phyloP scores from a whole-genome alignment of 345 rosid genomes.

The Eucalyptus decipiens region DNA sequence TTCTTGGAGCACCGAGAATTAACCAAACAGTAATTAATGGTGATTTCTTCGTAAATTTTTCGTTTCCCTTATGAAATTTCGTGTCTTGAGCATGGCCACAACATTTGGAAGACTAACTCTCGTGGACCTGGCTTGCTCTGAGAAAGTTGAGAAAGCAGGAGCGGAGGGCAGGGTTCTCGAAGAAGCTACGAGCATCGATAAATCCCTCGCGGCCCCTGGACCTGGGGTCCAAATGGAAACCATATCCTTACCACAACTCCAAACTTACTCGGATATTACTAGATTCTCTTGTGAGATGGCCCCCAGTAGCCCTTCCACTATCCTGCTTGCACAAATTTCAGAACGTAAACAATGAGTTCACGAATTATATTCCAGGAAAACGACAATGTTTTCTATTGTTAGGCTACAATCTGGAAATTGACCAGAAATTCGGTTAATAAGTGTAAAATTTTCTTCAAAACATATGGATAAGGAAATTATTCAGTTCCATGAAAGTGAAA shows the following conservation, averaged over 20 bases:
- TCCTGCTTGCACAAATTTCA: not conserved
- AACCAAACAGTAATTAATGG: not conserved
- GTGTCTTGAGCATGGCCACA: too few relatives aligned
- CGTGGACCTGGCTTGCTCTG: too few relatives aligned
- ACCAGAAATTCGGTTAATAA: not conserved
- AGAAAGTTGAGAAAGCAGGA: slow-evolving; percentile 87
- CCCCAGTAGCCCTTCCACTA: not conserved
- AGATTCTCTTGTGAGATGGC: slow-evolving; percentile 61
- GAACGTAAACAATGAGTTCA: not conserved
- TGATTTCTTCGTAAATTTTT: not conserved
- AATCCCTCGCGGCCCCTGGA: slow-evolving; percentile 61
- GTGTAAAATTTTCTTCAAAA: not conserved
- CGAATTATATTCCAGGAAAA: too few relatives aligned
- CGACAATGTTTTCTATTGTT: not conserved
- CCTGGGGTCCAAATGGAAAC: slow-evolving; percentile 50
- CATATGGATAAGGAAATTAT: not conserved
- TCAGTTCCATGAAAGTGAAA: not conserved
- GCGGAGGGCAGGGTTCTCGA: slow-evolving; percentile 88
- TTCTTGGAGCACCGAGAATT: slow-evolving; percentile 26
- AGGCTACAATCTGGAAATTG: fast-evolving
- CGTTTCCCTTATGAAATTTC: too few relatives aligned
- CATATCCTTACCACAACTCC: slow-evolving; percentile 83
- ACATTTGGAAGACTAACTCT: too few relatives aligned
- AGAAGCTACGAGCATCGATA: slow-evolving; percentile 65
- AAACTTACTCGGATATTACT: slow-evolving; percentile 60